Base-by-base conservation (phyloP, 75 land plant species). In the Isoetes taiwanensis region DNA sequence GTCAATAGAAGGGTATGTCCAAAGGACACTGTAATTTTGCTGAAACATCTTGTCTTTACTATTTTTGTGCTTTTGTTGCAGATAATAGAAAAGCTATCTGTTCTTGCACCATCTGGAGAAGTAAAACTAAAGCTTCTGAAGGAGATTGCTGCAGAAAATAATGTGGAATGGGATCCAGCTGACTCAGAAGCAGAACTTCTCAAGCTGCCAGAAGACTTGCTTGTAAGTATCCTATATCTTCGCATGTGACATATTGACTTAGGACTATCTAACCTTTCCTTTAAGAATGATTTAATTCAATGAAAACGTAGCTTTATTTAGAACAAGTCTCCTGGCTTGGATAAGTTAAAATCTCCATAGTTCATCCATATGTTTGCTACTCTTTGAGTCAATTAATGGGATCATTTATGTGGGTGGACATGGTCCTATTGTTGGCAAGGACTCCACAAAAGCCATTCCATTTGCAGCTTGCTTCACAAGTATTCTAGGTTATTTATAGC, bases 11-110 rank as follows among this genome's bases (percentile, higher is more conserved):
- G 64, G 66, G 91, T 80, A 9, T 59, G 41, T 19, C 41, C 11
- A 9, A 24, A 34, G 19, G 35, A 21, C 8, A 42, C 6, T n/a
- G 5, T 31, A 32, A 29, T 19, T 54, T 32, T 28, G 4, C 1
- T 28, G 23, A 29, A 53, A 53, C 17, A 6, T 11, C 28, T 2
- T 9, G 38, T 53, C n/a, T n/a, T n/a, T n/a, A n/a, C n/a, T n/a
- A 32, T 21, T 1, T 56, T 31, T 46, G 6, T 57, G 41, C 21
- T 30, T 37, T 42, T 6, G 38, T 14, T 41, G 3, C 74, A 86
- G 91, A 63, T 86, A 1, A 80, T 86, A 31, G 91, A 86, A 58
- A 86, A 77, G 55, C 78, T 86, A 28, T 77, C 91, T 17, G 77
- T 75, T 25, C 76, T 64, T 35, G 77, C 84, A 42, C 93, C 93